Conservation (phyloP, 768 basidiomycete genomes). For the Cantharellus cinnabarinus region DNA sequence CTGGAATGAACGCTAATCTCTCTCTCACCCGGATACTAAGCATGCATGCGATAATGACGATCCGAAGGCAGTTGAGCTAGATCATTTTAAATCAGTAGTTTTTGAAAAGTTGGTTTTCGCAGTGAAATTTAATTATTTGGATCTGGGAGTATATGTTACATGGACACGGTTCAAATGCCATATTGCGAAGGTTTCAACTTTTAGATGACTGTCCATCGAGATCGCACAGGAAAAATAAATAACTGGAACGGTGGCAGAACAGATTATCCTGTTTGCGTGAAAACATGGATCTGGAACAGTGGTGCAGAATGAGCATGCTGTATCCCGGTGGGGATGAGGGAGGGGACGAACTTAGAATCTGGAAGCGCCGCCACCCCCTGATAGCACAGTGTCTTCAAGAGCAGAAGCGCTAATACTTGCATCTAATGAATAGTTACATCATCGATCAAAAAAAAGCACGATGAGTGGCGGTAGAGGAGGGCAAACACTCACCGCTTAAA, state of each 20-base stretch:
- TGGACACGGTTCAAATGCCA: too few relatives aligned
- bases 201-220: background rate
- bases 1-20: too few relatives aligned
- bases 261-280: slow-evolving; percentile 13
- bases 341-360: slow-evolving; percentile 34
- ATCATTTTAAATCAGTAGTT: too few relatives aligned
- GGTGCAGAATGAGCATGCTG: background rate
- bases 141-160: too few relatives aligned
- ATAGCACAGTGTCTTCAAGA: slow-evolving; percentile 59
- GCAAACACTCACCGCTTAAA: slow-evolving; percentile 41
- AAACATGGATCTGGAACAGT: slow-evolving; percentile 17
- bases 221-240: background rate
- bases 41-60: too few relatives aligned
- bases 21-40: too few relatives aligned
- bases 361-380: slow-evolving; percentile 37
- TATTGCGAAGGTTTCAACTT: background rate
- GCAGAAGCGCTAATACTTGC: slow-evolving; percentile 60
- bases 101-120: too few relatives aligned
- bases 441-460: too few relatives aligned
- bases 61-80: too few relatives aligned
- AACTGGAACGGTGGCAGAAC: too few relatives aligned
- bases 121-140: too few relatives aligned
- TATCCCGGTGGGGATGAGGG: background rate
- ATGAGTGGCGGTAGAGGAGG: too few relatives aligned
- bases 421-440: slow-evolving; percentile 21